Evolutionary conservation across 805 yeast genomes (phyloP).

Genomic region (Sungouiozyma intestinalis): DNA sequence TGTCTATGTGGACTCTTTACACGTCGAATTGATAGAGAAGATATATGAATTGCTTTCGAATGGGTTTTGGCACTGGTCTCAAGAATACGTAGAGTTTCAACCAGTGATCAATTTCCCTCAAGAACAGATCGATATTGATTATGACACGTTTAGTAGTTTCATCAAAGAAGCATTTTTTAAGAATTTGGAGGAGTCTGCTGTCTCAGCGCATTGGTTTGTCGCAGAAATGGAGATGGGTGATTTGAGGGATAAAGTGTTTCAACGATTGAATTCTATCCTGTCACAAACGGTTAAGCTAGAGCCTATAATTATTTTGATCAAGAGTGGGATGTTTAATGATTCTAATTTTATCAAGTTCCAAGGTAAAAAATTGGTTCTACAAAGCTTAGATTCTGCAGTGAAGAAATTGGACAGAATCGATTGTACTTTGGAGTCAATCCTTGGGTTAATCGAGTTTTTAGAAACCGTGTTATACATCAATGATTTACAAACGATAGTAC

Average conservation of each 20-base stretch:
- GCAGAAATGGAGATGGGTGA: constrained; percentile 16
- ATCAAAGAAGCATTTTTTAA: constrained; percentile 12
- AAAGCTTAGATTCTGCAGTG: not conserved
- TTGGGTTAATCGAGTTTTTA: constrained; percentile 6
- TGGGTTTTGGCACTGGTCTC: constrained; percentile 19
- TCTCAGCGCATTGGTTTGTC: constrained; percentile 20
- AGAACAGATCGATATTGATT: constrained; percentile 11
- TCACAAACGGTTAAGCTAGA: constrained; percentile 12
- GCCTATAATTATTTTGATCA: constrained; percentile 8
- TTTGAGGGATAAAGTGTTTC: constrained; percentile 14
- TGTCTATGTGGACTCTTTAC: constrained; percentile 20
- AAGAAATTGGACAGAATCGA: not conserved
- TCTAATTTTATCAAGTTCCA: constrained; percentile 5
- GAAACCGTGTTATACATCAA: not conserved
- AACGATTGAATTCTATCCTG: constrained; percentile 8
- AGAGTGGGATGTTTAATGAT: constrained; percentile 12
- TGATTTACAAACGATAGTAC: not conserved
- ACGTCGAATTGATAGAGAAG: constrained; percentile 13
- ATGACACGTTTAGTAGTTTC: constrained; percentile 10
- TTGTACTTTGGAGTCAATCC: constrained; percentile 6
- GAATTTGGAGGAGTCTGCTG: constrained; percentile 10
- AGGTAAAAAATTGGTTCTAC: not conserved
- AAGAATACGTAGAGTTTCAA: constrained; percentile 9
- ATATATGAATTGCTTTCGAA: constrained; percentile 10
- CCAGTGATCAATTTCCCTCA: constrained; percentile 5